phyloP scores from a whole-genome alignment of 2,329 filamentous ascomycete genomes.

The Verticillium tricorpus region DNA sequence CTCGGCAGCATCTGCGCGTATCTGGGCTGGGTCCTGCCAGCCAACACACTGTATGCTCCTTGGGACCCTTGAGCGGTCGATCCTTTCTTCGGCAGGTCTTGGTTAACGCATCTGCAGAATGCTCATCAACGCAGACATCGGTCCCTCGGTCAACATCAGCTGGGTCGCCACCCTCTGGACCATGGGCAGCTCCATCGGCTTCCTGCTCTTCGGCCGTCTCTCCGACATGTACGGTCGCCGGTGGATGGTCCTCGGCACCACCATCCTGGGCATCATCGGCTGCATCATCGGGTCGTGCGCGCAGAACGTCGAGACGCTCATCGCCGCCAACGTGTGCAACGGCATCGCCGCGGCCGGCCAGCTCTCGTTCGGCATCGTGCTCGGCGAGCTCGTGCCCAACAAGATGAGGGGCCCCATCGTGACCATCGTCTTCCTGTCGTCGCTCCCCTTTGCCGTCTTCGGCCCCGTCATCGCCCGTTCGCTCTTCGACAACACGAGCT shows the following conservation, averaged over 20 bases:
- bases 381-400: conserved; percentile 40
- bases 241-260: conserved; percentile 31
- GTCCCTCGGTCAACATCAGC: conserved; percentile 23
- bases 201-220: conserved; percentile 35
- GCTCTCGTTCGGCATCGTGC: conserved; percentile 34
- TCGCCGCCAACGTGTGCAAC: conserved; percentile 30
- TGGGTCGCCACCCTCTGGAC: conserved; percentile 32
- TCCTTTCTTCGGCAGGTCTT: neutral
- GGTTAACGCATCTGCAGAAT: conserved; percentile 9
- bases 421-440: conserved; percentile 32
- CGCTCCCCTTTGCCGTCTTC: conserved; percentile 34
- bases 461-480: conserved; percentile 42
- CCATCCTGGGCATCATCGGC: conserved; percentile 28
- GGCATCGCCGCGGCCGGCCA: conserved; percentile 34
- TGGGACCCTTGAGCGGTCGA: neutral
- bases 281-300: conserved; percentile 30
- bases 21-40: conserved; percentile 28
- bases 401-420: conserved; percentile 31
- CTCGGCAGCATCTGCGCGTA: conserved; percentile 27
- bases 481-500: conserved; percentile 34
- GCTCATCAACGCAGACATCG: conserved; percentile 27
- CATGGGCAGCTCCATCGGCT: conserved; percentile 31
- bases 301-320: conserved; percentile 27
- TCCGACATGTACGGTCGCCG: conserved; percentile 38
- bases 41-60: conserved; percentile 25